Evolutionary conservation across 2,329 filamentous ascomycete genomes (phyloP).

Genomic region (Fusarium begoniae): DNA sequence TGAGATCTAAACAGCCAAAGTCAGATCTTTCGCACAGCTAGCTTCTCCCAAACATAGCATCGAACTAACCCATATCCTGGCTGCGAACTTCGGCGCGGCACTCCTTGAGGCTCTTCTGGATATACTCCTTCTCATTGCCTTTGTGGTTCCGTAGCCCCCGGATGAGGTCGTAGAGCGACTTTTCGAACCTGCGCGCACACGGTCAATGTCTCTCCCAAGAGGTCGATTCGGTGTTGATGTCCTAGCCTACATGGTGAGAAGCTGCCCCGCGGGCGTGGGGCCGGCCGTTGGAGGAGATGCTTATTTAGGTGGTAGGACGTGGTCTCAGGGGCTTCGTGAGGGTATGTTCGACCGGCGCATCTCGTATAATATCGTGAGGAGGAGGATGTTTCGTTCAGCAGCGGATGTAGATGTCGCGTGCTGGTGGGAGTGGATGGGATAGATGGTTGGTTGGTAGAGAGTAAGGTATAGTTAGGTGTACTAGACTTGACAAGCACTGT

Average conservation of each 20-base stretch:
- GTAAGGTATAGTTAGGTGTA: not conserved
- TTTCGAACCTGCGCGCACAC: constrained; percentile 84
- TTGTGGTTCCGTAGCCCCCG: constrained; percentile 95
- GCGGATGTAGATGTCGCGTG: constrained; percentile 18
- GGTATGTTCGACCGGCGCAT: constrained; percentile 31
- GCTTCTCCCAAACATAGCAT: not conserved
- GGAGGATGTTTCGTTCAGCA: not conserved
- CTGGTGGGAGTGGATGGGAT: constrained; percentile 7
- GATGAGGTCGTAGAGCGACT: constrained; percentile 98
- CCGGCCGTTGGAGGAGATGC: constrained; percentile 29
- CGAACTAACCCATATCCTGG: constrained; percentile 83
- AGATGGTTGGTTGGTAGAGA: constrained; percentile 11
- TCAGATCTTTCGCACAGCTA: not conserved
- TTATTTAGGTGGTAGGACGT: constrained; percentile 25
- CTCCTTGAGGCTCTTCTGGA: constrained; percentile 92
- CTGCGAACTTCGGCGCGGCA: constrained; percentile 91
- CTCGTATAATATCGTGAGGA: constrained; percentile 26
- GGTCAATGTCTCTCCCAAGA: constrained; percentile 27
- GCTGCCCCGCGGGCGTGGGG: constrained; percentile 45
- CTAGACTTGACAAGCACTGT: not conserved
- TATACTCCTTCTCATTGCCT: constrained; percentile 93
- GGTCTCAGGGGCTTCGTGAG: constrained; percentile 32
- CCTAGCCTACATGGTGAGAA: constrained; percentile 40
- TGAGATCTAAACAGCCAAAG: constrained; percentile 72
- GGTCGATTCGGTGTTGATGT: not conserved